Evolutionary conservation across 2,329 filamentous ascomycete species (phyloP).

Genomic region (Teratosphaeria pseudoeucalypti): DNA sequence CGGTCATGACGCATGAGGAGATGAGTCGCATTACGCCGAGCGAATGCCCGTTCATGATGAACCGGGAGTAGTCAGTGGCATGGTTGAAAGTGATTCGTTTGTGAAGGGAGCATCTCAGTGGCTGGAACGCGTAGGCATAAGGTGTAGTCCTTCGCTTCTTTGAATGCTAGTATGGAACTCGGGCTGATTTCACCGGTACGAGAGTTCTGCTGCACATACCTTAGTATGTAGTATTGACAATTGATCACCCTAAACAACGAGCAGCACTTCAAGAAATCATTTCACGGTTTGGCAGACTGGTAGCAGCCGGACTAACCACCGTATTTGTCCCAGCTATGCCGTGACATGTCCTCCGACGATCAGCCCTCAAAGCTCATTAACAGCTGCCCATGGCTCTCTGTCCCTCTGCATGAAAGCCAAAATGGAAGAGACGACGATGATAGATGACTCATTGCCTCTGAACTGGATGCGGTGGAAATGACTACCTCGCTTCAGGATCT

Average conservation of each 20-base stretch:
- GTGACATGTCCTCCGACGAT: not conserved
- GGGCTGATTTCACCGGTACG: not conserved
- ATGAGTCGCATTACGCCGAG: slow-evolving; percentile 23
- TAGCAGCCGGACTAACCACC: not conserved
- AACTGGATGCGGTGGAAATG: not conserved
- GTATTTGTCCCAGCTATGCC: not conserved
- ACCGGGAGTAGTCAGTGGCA: slow-evolving; percentile 20
- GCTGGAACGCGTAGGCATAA: not conserved
- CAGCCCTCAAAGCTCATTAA: not conserved
- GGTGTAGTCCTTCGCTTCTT: not conserved
- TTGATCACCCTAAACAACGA: not conserved
- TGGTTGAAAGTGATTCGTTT: not conserved
- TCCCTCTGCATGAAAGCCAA: not conserved
- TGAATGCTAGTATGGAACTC: not conserved
- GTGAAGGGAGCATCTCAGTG: not conserved
- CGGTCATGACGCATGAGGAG: slow-evolving; percentile 27
- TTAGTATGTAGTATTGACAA: not conserved
- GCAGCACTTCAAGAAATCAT: not conserved
- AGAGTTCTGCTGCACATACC: not conserved
- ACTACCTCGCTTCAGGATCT: not conserved
- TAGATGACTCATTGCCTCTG: not conserved
- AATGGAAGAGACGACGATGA: too few species aligned
- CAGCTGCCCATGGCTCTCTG: not conserved
- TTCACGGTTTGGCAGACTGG: not conserved
- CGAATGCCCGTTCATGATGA: slow-evolving; percentile 30